Base-by-base conservation (phyloP, 2,329 filamentous ascomycete species). In the Nigrospora sphaerica region DNA sequence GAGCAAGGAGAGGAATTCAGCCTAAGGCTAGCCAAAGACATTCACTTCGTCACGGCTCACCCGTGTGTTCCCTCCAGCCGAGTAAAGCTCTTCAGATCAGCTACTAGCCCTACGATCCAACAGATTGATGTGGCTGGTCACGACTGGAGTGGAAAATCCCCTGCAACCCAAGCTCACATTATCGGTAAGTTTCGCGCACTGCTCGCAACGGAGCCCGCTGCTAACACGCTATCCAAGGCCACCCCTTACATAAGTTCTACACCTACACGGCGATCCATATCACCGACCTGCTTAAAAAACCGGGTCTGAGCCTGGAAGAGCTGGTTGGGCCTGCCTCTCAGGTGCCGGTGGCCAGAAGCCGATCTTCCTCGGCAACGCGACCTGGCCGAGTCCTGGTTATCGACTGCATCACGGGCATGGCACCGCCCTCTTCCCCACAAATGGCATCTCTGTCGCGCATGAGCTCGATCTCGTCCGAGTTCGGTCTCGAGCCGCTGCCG, bases 41-140 rank as follows among this genome's bases (percentile, higher is more conserved):
- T 84, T 18, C 76, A 75, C 54, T 85, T 85, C 57, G 77, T 84
- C 16, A 84, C 82, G 1, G 80, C 80, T 0, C 80, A 84, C 53
- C 82, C 82, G 0, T 86, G 82, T 54, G 72, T 77, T 6, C 74
- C 77, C 2, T 80, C 78, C 1, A 70, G 71, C 43, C 71, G 75
- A 46, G 75, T 80, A 3, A 75, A 73, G 50, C 74, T 83, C 46
- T 57, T 83, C 43, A 80, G 77, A 57, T 79, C 78, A 13, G 75
- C 78, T 0, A 73, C 74, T 1, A 83, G 77, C 55, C 78, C 80
- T 17, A 78, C 75, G 2, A 78, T 80, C 44, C 76, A 75, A 55
- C 74, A 80, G 48, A 73, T 76, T 46, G 75, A 80, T 50, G 66
- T 80, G 14, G 71, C 67, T 12, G 76, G 73, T 0, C 63, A 64